Evolutionary conservation across 2,329 filamentous ascomycete genomes (phyloP), one percentile per base, ranked within the genome.

Genomic region (Periglandula ipomoeae): DNA sequence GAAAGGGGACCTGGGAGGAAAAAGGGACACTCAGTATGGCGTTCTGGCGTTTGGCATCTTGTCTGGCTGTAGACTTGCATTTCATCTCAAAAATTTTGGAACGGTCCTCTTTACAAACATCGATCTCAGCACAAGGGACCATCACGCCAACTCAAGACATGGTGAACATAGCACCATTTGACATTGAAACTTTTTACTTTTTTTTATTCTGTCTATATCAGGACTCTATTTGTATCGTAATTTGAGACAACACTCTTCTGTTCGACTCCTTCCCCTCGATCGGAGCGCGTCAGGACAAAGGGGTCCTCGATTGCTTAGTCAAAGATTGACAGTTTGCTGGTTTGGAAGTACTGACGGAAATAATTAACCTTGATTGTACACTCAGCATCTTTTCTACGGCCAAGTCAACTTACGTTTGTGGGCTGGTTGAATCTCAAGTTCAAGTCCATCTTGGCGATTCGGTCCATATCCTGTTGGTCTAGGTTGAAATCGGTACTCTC

Each of bases 341-440:
- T 47, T 47, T 41, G 38, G 23, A 46, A 50, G 27, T 50, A 50
- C 48, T 50, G 37, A 20, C 20, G 17, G 20, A 24, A 35, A n/a
- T 15, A 39, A 26, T 50, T 42, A 50, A 38, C 23, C n/a, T 7
- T 23, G n/a, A 17, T 26, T 6, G 11, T 13, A 20, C 8, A n/a
- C 6, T n/a, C 13, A 27, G 10, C 5, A n/a, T 7, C n/a, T 30
- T 38, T 17, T 20, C 15, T 11, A 3, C 20, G n/a, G 9, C 10
- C 7, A 22, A 13, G 35, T 38, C 44, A 41, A 46, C 81, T 78
- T 60, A 85, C 82, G 64, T 81, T 82, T 52, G 78, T 71, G 46
- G 85, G 87, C 69, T 89, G 81, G 70, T 90, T 90, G 70, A 90
- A 89, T 60, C 85, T 79, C 62, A 89, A 70, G 54, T 76, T 72